Evolutionary conservation across 441 rosid genomes (phyloP), one percentile per base, ranked within the genome.

Genomic region (Manihot esculenta): DNA sequence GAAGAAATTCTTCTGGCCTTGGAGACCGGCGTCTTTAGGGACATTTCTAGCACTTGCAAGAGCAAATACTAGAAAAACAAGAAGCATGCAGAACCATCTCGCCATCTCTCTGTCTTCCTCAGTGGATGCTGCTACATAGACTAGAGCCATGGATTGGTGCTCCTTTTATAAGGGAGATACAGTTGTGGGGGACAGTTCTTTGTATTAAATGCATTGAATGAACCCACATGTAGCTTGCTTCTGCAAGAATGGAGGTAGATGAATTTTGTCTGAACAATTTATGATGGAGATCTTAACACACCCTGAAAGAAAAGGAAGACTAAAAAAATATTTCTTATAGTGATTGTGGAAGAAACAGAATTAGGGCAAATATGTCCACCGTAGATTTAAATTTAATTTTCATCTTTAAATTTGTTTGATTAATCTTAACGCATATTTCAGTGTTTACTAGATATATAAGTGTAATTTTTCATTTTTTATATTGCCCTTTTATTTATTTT

Each of bases 1-100:
- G 59, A 69, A 69, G 62, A 84, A 75, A 77, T 84, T 86, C 83
- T 86, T 88, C 64, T 88, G 82, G 80, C 86, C 90, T 66, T 79
- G 70, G 65, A 86, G 82, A 21, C 85, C 86, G 55, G 80, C 76
- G 41, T 58, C 82, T 53, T 45, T 54, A 23, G 64, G 69, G 21
- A 30, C 26, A 53, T 54, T 30, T 72, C 86, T 81, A 48, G 84
- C 78, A 21, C 64, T 70, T 67, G 75, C 48, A 30, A 72, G 73
- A 77, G 51, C 68, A 56, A 77, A 71, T 2, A 59, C 75, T 21
- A 82, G 72, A 58, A 75, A 76, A 72, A 62, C 71, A 21, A 77
- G 35, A 48, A 80, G 44, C 59, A 66, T 57, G 71, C 66, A 50
- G 71, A 64, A 35, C 44, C 67, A 59, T 67, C 75, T 75, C 2